Base-by-base conservation (phyloP, 73 alveolate species). In the Paramecium sexaurelia region DNA sequence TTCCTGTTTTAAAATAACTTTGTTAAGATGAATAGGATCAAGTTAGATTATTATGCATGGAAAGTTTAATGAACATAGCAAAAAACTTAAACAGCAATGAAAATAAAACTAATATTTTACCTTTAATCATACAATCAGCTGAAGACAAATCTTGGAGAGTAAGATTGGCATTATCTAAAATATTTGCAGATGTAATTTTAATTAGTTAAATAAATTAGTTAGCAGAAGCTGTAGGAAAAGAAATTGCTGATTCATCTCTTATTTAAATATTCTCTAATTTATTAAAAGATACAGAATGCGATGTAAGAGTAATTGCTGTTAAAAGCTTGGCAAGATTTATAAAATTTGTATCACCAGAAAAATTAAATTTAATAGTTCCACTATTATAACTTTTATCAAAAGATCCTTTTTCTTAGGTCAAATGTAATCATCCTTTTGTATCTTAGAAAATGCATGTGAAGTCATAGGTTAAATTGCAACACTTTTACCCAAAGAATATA, bases 101-200 rank as follows among this genome's bases (percentile, higher is more conserved):
- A 57, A 97, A 97, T 75, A 96, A 96, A 82, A 94, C 94, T 26
- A 96, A 97, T 91, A 95, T 96, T 66, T 95, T 98, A 36, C 99
- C 99, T 32, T 93, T 97, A 13, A 96, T 97, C 29, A 91, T 95
- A 15, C 93, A 95, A 36, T 96, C 98, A 15, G 98, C 99, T n/a
- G 98, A 97, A 84, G 99, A 98, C 92, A 98, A 97, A 92, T 96
- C 99, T 24, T 98, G 99, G 99, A 98, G 98, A 92, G 99, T 98
- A 33, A 85, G 99, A 86, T 95, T 96, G 47, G 98, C 98, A 51
- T 96, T 98, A 85, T 98, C 99, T 32, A 96, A 96, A 93, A 95
- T 96, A 89, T 98, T 94, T 67, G 99, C 99, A 67, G 99, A 97
- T 84, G 94, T 88, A 88, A 67, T n/a, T 15, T 69, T 26, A 51